A percentile compares a stretch with the other conserved stretches of the same genome.
Conservation (phyloP, 176 grass and related monocot species). For the Rhynchospora tenuis region DNA sequence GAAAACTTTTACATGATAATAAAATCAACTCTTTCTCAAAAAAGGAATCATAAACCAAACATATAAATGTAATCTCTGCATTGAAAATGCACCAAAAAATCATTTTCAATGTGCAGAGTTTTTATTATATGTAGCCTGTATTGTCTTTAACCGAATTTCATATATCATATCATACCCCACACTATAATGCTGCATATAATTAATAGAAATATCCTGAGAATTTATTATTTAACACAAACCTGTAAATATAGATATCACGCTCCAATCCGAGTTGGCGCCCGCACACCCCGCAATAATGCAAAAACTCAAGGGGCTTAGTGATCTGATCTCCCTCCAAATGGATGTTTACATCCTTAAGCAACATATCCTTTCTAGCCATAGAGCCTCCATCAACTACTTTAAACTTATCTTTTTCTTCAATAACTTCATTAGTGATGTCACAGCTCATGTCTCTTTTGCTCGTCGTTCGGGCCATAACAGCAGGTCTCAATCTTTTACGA, state of each 20-base stretch:
- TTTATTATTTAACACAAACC: constrained; percentile 6
- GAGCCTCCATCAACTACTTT: neutral
- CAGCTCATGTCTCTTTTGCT: constrained; percentile 13
- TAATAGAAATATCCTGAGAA: neutral
- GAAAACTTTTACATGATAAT: neutral
- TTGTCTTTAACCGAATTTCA: neutral
- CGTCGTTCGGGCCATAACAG: constrained; percentile 18
- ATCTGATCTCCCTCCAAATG: constrained; percentile 7
- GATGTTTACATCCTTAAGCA: neutral
- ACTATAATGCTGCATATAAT: neutral
- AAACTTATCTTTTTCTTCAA: neutral
- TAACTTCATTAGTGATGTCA: neutral
- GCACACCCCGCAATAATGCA: constrained; percentile 23
- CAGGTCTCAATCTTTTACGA: constrained; percentile 7
- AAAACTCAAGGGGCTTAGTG: constrained; percentile 23
- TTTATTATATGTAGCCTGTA: neutral
- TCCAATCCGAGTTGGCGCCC: constrained; percentile 23
- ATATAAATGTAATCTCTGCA: neutral
- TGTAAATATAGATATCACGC: constrained; percentile 36
- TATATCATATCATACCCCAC: neutral
- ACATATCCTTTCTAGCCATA: neutral
- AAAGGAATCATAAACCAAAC: neutral
- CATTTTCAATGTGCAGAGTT: neutral
- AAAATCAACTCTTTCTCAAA: neutral
- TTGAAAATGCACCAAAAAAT: neutral